A percentile compares a stretch with the other conserved stretches of the same genome.
Evolutionary conservation across 805 yeast species (phyloP).

Genomic region (Monosporozyma yasuniensis): DNA sequence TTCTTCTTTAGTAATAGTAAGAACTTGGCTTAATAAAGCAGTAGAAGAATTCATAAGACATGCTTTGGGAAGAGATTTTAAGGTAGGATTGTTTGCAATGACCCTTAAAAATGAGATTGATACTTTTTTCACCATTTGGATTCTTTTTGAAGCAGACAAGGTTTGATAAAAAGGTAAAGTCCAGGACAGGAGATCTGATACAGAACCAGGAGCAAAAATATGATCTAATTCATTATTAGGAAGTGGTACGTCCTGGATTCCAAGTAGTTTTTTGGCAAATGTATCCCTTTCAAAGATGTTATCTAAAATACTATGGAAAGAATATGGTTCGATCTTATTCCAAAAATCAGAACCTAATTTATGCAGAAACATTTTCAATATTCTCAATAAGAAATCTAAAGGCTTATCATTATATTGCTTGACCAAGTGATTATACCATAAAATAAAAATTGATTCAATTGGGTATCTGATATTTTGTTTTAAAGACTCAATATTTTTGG

Average conservation of each 20-base stretch:
- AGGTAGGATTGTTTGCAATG: slow-evolving; percentile 24
- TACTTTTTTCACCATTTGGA: slow-evolving; percentile 44
- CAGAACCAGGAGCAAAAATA: slow-evolving; percentile 22
- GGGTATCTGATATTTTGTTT: slow-evolving; percentile 23
- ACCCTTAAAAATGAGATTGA: slow-evolving; percentile 40
- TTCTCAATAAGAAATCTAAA: slow-evolving; percentile 47
- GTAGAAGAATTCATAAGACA: slow-evolving; percentile 32
- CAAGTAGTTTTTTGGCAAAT: slow-evolving; percentile 33
- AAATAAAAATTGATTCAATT: slow-evolving; percentile 26
- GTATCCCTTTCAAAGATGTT: slow-evolving; percentile 48
- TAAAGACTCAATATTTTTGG: slow-evolving; percentile 26
- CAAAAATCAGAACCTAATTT: slow-evolving; percentile 43
- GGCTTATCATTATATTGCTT: slow-evolving; percentile 27
- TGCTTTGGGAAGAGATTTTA: slow-evolving; percentile 25
- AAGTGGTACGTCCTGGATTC: slow-evolving; percentile 19
- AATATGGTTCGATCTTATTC: slow-evolving; percentile 45
- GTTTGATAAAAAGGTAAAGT: slow-evolving; percentile 37
- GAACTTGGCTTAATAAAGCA: slow-evolving; percentile 26
- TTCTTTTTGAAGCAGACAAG: slow-evolving; percentile 40
- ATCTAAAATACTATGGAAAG: slow-evolving; percentile 49
- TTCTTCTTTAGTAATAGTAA: slow-evolving; percentile 24
- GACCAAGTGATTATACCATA: slow-evolving; percentile 27
- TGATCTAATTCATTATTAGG: slow-evolving; percentile 27
- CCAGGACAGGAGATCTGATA: slow-evolving; percentile 49
- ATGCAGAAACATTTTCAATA: slow-evolving; percentile 37